phyloP scores from a whole-genome alignment of 129 eudicot species.

The Flaveria ramosissima region DNA sequence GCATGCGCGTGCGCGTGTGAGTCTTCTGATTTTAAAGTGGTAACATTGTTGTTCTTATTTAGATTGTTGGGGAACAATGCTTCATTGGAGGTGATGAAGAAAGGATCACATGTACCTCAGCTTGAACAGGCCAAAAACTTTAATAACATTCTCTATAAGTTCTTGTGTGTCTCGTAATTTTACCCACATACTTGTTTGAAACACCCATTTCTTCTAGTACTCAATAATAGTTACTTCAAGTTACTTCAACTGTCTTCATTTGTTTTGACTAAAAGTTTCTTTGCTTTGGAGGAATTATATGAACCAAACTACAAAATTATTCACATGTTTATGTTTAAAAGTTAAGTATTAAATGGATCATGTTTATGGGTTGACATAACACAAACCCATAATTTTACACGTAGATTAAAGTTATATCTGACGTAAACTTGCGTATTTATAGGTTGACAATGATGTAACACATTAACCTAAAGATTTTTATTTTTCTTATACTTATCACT shows the following conservation, averaged over 20 bases:
- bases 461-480: too few relatives aligned
- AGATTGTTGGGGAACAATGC: conserved; percentile 63
- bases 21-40: not conserved
- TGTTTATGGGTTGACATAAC: not conserved
- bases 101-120: conserved; percentile 63
- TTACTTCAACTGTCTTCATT: not conserved
- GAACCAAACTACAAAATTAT: not conserved
- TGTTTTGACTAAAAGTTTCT: not conserved
- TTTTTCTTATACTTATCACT: too few relatives aligned
- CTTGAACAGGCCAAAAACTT: conserved; percentile 52
- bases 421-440: too few relatives aligned
- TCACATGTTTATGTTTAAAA: too few relatives aligned
- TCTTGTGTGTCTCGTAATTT: conserved; percentile 38
- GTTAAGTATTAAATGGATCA: not conserved
- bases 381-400: too few relatives aligned
- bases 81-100: conserved; percentile 58
- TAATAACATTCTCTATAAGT: conserved; percentile 50
- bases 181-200: not conserved
- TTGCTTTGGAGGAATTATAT: not conserved
- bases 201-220: not conserved
- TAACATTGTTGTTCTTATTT: conserved; percentile 23
- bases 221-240: conserved; percentile 4
- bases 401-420: too few relatives aligned
- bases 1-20: too few relatives aligned
- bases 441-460: too few relatives aligned